Base-by-base conservation (phyloP, 768 basidiomycete genomes). In the Amanita fuliginea region DNA sequence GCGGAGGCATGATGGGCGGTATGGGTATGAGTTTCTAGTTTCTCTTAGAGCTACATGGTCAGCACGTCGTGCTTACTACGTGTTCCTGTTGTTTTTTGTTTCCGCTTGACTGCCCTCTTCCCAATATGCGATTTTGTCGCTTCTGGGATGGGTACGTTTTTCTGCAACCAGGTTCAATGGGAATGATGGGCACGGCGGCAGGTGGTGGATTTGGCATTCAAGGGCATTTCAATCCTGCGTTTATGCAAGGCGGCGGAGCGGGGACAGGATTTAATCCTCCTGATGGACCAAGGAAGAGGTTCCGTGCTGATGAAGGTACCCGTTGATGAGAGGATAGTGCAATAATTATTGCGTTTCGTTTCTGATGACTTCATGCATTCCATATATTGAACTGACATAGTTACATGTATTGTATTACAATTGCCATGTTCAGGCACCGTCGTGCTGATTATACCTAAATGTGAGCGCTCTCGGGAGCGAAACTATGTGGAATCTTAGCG, bases 181-280 rank as follows among this genome's bases (percentile, higher is more conserved):
- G 76, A 58, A 75, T 74, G 70, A 71, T 77, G 69, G 62, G 60
- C 42, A 32, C 40, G 30, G 60, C 64, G 42, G 73, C 66, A 46
- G 63, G 76, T 47, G 73, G 76, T 45, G 71, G 67, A 53, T 59
- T 56, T 54, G 65, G 69, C 41, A 45, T 57, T 51, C 72, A 72
- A 57, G 82, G 83, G 13, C 82, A 86, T 66, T 80, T 83, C 68
- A 86, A 86, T 60, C 83, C 84, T 3, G 80, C 82, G 18, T 86
- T 87, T 61, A 78, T 82, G 70, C 74, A 72, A 46, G 51, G 45
- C 50, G 51, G 54, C 43, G 56, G 55, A 47, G 56, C 44, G 35
- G 54, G 28, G 45, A 42, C 28, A 28, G 55, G 56, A 14, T 46
- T 49, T 16, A 67, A 63, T 53, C 67, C 61, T 35, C 71, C 70